These are phyloP conservation scores for Chlorella sp. DNA, from an alignment of 139 green algal species.

Conservation along the genomic window DNA sequence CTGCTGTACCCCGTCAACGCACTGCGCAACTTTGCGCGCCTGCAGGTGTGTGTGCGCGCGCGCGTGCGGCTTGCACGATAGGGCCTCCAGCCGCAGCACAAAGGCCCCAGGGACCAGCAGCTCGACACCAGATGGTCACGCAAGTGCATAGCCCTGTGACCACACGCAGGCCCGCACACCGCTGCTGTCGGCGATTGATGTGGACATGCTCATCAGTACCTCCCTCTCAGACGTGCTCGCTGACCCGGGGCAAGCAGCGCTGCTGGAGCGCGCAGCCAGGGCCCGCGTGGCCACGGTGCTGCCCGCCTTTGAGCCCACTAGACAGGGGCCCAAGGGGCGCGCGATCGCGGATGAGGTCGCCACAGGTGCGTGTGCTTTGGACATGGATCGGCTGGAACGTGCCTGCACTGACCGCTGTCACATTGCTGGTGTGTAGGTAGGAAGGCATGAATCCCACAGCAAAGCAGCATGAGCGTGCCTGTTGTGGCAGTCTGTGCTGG, in stretches of 20 bases:
- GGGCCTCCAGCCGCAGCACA: too few species aligned
- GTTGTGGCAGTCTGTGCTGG: too few species aligned
- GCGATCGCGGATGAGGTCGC: constrained; percentile 5
- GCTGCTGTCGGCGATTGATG: constrained; percentile 34
- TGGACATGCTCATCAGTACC: constrained; percentile 35
- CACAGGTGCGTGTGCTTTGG: constrained; percentile 13
- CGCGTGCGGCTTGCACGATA: too few species aligned
- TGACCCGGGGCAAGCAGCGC: background rate
- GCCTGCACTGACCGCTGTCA: background rate
- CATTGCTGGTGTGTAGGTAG: too few species aligned
- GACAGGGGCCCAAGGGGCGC: constrained; percentile 2
- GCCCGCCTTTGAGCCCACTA: constrained; percentile 30
- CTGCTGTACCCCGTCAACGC: constrained; percentile 40
- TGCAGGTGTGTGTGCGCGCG: constrained; percentile 31
- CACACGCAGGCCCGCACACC: constrained; percentile 30
- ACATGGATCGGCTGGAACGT: too few species aligned
- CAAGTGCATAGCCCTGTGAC: too few species aligned
- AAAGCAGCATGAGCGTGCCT: too few species aligned
- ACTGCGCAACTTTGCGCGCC: constrained; percentile 30
- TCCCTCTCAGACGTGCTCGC: constrained; percentile 13
- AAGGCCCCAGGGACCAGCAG: too few species aligned
- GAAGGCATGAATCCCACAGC: too few species aligned
- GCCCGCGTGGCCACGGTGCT: constrained; percentile 17
- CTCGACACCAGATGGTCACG: too few species aligned
- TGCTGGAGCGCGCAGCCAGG: constrained; percentile 11